Evolutionary conservation across 1,284 basidiomycete species (phyloP).

Genomic region (Lignosus rhinocerotis): DNA sequence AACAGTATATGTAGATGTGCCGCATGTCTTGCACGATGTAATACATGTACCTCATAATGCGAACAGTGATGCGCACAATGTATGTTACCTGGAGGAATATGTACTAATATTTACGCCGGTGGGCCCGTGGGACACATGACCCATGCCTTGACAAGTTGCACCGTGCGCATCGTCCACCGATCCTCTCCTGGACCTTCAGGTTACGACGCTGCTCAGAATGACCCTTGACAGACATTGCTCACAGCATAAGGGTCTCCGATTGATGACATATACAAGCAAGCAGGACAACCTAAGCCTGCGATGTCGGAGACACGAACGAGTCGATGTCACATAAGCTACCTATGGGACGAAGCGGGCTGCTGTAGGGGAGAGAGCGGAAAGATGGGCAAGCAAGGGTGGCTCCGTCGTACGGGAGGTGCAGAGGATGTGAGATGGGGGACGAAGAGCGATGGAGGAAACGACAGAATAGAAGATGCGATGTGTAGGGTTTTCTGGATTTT

Average conservation of each 20-base stretch:
- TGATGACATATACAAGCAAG: constrained; percentile 32
- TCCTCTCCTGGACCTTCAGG: no score
- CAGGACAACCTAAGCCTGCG: constrained; percentile 19
- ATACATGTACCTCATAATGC: no score
- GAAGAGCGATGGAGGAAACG: constrained; percentile 24
- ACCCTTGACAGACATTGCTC: neutral
- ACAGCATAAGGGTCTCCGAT: constrained; percentile 30
- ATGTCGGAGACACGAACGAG: constrained; percentile 25
- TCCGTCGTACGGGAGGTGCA: constrained; percentile 17
- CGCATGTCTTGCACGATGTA: no score
- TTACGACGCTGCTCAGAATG: no score
- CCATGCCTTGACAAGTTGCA: no score
- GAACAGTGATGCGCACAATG: no score
- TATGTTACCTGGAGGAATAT: no score
- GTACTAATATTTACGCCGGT: no score
- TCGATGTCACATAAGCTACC: constrained; percentile 29
- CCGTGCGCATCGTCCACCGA: no score
- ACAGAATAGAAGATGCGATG: constrained; percentile 25
- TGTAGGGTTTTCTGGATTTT: constrained; percentile 43
- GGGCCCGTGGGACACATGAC: no score
- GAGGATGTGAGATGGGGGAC: constrained; percentile 22
- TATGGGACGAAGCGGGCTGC: constrained; percentile 30
- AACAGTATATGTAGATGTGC: no score
- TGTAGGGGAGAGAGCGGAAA: constrained; percentile 8
- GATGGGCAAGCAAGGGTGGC: constrained; percentile 17